phyloP scores from a whole-genome alignment of 495 filamentous ascomycete species.

The Clohesyomyces aquaticus region DNA sequence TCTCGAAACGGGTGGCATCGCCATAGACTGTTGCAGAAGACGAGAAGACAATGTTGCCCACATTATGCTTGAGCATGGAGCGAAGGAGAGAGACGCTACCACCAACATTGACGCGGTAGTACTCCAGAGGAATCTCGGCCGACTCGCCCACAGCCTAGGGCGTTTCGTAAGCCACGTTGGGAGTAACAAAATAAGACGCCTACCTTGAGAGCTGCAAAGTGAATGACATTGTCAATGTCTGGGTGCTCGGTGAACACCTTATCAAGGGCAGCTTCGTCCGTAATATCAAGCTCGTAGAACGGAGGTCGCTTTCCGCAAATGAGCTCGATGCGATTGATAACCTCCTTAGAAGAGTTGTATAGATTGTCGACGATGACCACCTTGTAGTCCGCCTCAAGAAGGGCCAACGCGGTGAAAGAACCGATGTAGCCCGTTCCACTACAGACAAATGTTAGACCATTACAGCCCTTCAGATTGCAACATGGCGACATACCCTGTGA shows the following conservation, averaged over 20 bases:
- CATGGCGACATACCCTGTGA: slow-evolving; percentile 35
- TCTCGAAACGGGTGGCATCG: slow-evolving; percentile 90
- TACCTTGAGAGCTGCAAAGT: slow-evolving; percentile 97
- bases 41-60: slow-evolving; percentile 97
- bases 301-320: slow-evolving; percentile 86
- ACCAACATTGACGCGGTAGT: slow-evolving; percentile 95
- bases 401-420: slow-evolving; percentile 90
- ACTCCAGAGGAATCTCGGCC: slow-evolving; percentile 91
- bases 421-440: slow-evolving; percentile 99
- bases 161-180: not conserved
- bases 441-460: slow-evolving; percentile 24
- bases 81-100: slow-evolving; percentile 87
- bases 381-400: slow-evolving; percentile 92
- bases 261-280: slow-evolving; percentile 79
- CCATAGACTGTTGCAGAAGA: slow-evolving; percentile 97
- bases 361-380: slow-evolving; percentile 95
- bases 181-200: slow-evolving; percentile 34
- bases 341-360: slow-evolving; percentile 91
- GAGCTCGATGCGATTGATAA: slow-evolving; percentile 88
- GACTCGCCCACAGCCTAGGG: slow-evolving; percentile 92
- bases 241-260: slow-evolving; percentile 87
- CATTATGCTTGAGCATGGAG: slow-evolving; percentile 85
- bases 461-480: not conserved
- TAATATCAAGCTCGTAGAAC: slow-evolving; percentile 87
- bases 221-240: slow-evolving; percentile 95